Base-by-base conservation (phyloP, 2,329 filamentous ascomycete genomes). In the Aulographum hederae region DNA sequence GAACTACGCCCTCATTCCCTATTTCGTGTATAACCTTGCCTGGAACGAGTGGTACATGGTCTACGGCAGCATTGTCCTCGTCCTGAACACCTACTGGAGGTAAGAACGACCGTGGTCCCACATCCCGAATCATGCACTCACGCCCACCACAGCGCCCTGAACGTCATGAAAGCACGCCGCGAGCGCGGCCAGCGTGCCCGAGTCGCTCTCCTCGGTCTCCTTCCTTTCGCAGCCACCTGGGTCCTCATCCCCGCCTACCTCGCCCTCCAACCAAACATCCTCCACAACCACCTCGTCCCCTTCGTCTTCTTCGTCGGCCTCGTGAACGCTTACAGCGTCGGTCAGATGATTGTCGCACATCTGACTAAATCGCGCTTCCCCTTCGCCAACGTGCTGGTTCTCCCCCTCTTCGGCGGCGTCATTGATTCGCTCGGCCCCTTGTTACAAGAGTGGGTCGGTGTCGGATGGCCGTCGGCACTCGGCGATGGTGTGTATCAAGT, bases 41-140 rank as follows among this genome's bases (percentile, higher is more conserved):
- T 95, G 92, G 58, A 89, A 78, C 34, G 74, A 92, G 44, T 92
- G 81, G 77, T 93, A 86, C 57, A 74, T 95, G 63, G 65, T 84
- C 4, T 89, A 93, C 52, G 89, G 86, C 43, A 63, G 67, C 12
- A 38, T 89, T 32, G 72, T 98, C 32, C 66, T 94, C 28, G 69
- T 85, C 34, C 75, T 81, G 58, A 94, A 93, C 61, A 91, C 81
- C 2, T 49, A 81, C 36, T 70, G 77, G 52, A 80, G 75, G 52
- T 60, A 46, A 36, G n/a, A n/a, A n/a, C n/a, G n/a, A n/a, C n/a
- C n/a, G n/a, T n/a, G n/a, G n/a, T n/a, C n/a, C 43, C 36, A 15
- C 27, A 30, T n/a, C 4, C 12, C 33, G 15, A 23, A 13, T 23
- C 29, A 26, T 32, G n/a, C n/a, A n/a, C n/a, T n/a, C n/a, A n/a